Conservation (phyloP, 257 asterid species). For the Ocimum tenuiflorum region DNA sequence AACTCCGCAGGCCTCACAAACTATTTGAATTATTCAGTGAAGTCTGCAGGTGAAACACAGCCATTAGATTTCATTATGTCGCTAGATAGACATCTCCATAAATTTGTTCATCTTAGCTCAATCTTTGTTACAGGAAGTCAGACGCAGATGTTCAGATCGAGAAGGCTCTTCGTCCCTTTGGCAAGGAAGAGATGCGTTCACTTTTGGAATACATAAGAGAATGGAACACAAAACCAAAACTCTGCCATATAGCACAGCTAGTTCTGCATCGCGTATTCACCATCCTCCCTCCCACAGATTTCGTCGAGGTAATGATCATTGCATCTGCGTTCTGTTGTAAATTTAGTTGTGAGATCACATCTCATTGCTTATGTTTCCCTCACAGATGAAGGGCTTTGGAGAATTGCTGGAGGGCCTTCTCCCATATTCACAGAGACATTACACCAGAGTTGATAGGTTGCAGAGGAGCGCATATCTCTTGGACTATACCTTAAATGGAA, state of each 20-base stretch:
- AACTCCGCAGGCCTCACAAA: conserved; percentile 84
- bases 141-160: conserved; percentile 42
- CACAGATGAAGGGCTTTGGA: conserved; percentile 62
- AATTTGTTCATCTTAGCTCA: conserved; percentile 13
- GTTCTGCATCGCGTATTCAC: conserved; percentile 47
- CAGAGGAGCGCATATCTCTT: conserved; percentile 69
- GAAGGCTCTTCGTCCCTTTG: conserved; percentile 51
- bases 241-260: conserved; percentile 71
- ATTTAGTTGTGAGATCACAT: neutral
- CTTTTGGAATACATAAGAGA: conserved; percentile 78
- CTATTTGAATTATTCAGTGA: conserved; percentile 64
- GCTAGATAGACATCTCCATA: neutral
- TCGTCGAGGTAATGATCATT: conserved; percentile 47
- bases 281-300: conserved; percentile 59
- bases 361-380: conserved; percentile 1
- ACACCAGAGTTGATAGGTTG: conserved; percentile 59
- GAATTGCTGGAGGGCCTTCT: conserved; percentile 76
- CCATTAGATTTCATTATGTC: neutral
- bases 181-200: conserved; percentile 49
- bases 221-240: conserved; percentile 91
- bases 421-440: conserved; percentile 83
- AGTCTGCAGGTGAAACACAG: conserved; percentile 56
- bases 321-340: no score
- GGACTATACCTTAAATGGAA: conserved; percentile 63
- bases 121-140: conserved; percentile 40